Conservation (phyloP, 148 eudicot genomes). For the Chenopodium quinoa region DNA sequence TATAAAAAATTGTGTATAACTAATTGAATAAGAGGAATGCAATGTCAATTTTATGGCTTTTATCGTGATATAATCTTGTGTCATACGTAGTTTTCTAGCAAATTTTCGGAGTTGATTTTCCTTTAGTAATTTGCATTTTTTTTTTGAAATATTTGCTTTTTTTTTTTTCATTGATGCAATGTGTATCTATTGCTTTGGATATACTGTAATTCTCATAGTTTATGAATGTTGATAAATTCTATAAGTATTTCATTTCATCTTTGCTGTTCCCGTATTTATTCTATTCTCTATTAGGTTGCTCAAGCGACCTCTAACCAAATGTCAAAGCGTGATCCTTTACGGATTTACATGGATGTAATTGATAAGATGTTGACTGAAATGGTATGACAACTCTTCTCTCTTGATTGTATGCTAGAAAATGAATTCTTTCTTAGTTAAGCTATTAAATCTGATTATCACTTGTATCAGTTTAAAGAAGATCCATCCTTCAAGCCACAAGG, state of each 20-base stretch:
- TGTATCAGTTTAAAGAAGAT: constrained; percentile 67
- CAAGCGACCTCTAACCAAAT: constrained; percentile 94
- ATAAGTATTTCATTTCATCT: neutral
- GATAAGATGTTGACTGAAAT: constrained; percentile 83
- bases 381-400: constrained; percentile 41
- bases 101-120: neutral
- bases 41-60: no score
- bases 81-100: neutral
- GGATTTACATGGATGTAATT: constrained; percentile 78
- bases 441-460: constrained; percentile 12
- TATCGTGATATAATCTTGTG: neutral
- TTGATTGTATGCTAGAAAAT: neutral
- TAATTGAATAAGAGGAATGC: no score
- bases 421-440: neutral
- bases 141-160: neutral
- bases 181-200: neutral
- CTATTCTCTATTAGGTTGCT: constrained; percentile 53
- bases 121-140: neutral
- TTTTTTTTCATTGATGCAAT: neutral
- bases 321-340: constrained; percentile 88
- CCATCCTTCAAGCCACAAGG: constrained; percentile 96
- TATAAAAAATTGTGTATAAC: no score
- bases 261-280: neutral
- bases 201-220: constrained; percentile 8
- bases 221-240: neutral